phyloP scores from a whole-genome alignment of 202 grass and related monocot genomes.

The Sporobolus alterniflorus region DNA sequence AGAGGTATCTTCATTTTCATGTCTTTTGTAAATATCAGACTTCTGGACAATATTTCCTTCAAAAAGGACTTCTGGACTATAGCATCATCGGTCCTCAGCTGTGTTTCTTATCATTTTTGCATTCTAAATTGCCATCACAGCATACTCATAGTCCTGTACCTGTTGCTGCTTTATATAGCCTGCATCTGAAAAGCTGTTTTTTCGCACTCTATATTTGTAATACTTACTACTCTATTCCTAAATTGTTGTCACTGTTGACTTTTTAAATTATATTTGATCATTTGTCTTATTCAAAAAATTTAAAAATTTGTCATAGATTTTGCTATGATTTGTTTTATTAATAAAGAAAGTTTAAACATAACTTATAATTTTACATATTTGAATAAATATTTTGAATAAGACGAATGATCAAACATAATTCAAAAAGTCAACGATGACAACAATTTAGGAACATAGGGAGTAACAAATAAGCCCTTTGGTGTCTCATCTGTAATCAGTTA shows the following conservation, averaged over 20 bases:
- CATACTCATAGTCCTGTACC: neutral
- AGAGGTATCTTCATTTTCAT: constrained; percentile 59
- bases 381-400: no score
- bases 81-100: neutral
- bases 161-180: neutral
- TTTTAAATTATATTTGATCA: no score
- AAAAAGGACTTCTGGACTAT: neutral
- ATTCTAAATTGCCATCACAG: neutral
- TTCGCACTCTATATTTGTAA: neutral
- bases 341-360: no score
- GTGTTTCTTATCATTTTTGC: neutral
- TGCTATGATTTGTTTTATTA: no score
- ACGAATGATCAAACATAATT: no score
- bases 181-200: neutral
- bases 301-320: no score
- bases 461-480: neutral
- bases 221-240: no score
- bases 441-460: no score
- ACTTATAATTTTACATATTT: no score
- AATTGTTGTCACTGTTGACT: no score
- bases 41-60: neutral
- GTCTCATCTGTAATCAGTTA: neutral
- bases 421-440: no score
- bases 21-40: neutral
- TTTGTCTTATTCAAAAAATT: no score